Evolutionary conservation across 345 rosid genomes (phyloP), one percentile per base, ranked within the genome.

Genomic region (Corchorus olitorius): DNA sequence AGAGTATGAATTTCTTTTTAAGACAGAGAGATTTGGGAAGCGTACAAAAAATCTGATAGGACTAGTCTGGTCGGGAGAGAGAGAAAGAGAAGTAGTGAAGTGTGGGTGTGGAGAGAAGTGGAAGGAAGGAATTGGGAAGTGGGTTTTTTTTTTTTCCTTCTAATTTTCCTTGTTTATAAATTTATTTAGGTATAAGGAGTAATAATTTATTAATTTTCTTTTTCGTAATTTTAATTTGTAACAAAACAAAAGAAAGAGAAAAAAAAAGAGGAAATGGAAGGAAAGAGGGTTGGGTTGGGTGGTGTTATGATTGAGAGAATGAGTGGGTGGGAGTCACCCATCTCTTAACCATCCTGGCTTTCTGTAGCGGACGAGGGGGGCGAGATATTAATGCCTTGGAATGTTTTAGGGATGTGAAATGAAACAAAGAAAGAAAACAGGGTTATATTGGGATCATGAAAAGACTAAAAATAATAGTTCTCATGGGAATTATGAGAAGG

Each of bases 311-410:
- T 84, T 82, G 89, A 76, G 72, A 56, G 89, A 86, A 86, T 88
- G 92, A 79, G 88, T 86, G 91, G 91, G 88, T 79, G 81, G 86
- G 89, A 84, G 76, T 69, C 19, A 75, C 43, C 77, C 79, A 54
- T 75, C 72, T 39, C 72, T 56, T 7, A 80, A 72, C 83, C 75
- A 67, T 76, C 46, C 49, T 73, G 74, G 80, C 60, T 77, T 83
- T 84, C 82, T 82, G 89, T 78, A 84, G 89, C 88, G 85, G 84
- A 88, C 84, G 83, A 79, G 84, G 85, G 79, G 87, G 86, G 86
- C 66, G 83, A 75, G 78, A 65, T 64, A 73, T 81, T 81, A 77
- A 77, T 74, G 77, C 74, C 12, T 84, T 81, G 83, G 88, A 87
- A 89, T 84, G 88, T 84, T 85, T 72, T 82, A 80, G 77, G 78